Base-by-base conservation (phyloP, 352 stramenopile genomes). In the Blastocystis sp. region DNA sequence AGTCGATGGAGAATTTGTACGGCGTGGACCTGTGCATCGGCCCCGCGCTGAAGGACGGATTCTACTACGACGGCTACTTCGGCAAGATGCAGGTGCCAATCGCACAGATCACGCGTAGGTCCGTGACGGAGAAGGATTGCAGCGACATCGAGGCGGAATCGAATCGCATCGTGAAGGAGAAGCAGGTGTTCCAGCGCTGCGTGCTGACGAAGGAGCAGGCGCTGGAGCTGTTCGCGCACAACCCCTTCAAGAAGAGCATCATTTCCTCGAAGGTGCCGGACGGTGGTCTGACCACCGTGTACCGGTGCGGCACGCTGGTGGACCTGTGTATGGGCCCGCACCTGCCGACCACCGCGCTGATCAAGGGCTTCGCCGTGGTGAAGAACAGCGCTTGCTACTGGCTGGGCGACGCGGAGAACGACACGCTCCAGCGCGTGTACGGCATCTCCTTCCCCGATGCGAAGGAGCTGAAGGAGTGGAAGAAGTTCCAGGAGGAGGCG, bases 31-130 rank as follows among this genome's bases (percentile, higher is more conserved):
- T 99, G 56, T 98, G 95, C 3, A 98, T 98, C 90, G 96, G 96
- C 14, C 96, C 96, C 34, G 95, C 94, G 52, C 91, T 99, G n/a
- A 93, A 97, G 60, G 94, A 95, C 71, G 96, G 96, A 23, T 99
- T 99, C 89, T 99, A 98, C 91, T 99, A 99, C 90, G 96, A 99
- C 93, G 96, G 94, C 88, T 99, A 98, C 92, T 98, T 99, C 94
- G 97, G 97, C 79, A 88, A 79, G 52, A 79, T 79, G 61, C 52
- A 76, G 66, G 10, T 21, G 11, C 28, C 1, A 59, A 21, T 52
- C 1, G n/a, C 1, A 4, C 2, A 11, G 4, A 56, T 76, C 34
- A 76, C 21, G 5, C 17, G 2, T 79, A 92, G 90, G 52, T 91
- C 91, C 41, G 89, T 94, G 23, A 86, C 86, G 0, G 92, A 95